Conservation (phyloP, 257 asterid species). For the Datura wrightii region DNA sequence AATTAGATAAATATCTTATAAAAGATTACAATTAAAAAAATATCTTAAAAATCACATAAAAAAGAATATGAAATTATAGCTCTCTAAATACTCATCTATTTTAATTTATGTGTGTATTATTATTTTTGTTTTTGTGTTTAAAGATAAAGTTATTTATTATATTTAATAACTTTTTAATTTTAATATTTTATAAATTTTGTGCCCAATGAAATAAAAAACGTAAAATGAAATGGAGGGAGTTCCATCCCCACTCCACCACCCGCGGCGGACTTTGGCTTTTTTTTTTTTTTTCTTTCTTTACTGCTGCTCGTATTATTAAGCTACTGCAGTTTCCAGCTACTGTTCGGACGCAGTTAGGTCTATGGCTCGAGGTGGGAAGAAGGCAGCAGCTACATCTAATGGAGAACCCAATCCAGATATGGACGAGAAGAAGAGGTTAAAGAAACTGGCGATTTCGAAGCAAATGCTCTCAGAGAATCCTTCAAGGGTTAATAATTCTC, state of each 20-base stretch:
- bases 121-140: too few relatives aligned
- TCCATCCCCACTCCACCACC: background rate
- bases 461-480: conserved; percentile 53
- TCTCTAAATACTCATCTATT: too few relatives aligned
- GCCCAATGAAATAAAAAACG: too few relatives aligned
- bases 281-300: background rate
- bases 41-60: too few relatives aligned
- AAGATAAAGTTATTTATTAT: too few relatives aligned
- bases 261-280: background rate
- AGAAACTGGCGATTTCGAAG: conserved; percentile 57
- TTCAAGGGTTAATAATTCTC: conserved; percentile 43
- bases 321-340: background rate
- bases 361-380: conserved; percentile 42
- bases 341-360: background rate
- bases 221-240: too few relatives aligned
- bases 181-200: too few relatives aligned
- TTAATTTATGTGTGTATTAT: too few relatives aligned
- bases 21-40: too few relatives aligned
- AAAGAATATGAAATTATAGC: too few relatives aligned
- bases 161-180: too few relatives aligned
- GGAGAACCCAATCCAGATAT: conserved; percentile 49
- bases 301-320: background rate
- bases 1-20: too few relatives aligned
- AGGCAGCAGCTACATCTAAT: conserved; percentile 40
- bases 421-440: conserved; percentile 67